Evolutionary conservation across 805 yeast species (phyloP), one percentile per base, ranked within the genome.

Genomic region (Zygosaccharomyces bailii): DNA sequence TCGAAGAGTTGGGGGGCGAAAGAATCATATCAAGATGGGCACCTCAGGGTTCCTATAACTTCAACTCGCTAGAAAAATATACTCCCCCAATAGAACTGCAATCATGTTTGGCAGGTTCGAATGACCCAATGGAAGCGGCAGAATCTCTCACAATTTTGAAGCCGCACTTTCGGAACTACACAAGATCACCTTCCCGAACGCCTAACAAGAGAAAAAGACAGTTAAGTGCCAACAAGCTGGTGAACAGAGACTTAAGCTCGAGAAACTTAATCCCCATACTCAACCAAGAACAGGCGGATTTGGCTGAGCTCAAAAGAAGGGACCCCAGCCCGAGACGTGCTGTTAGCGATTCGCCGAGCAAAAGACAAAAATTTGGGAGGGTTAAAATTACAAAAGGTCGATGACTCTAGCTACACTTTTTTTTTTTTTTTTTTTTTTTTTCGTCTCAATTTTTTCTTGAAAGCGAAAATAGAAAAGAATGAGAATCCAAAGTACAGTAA

Each of bases 1-100:
- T 67, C 14, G 54, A 52, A 5, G 62, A 59, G 5, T 24, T 52
- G 2, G 60, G 59, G 1, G 60, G 56, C 11, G 44, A 36, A 2
- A 53, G 48, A 20, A 41, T 56, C 1, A 43, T 67, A 4, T 35
- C 51, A 1, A 60, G 54, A 47, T 65, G 69, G 69, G 69, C 66
- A 7, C 69, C 69, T 1, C 38, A 38, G 5, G 61, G 59, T 6
- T 66, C 70, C 1, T 19, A 48, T 3, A 66, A 67, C 49, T 43
- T 53, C 5, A 45, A 51, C 20, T 42, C 48, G 1, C 39, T 63
- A 11, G 45, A 49, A 14, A 40, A 45, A 11, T 65, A 59, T 36
- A 42, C 50, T 3, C 42, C 43, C 3, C 48, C 44, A 10, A 16
- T 19, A 19, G 43, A 40, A n/a, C 42, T 32, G 20, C 31, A 39